Percentiles rank a stretch among this genome's conserved stretches.
phyloP scores from a whole-genome alignment of 805 yeast genomes.

The Scheffersomyces stipitis region DNA sequence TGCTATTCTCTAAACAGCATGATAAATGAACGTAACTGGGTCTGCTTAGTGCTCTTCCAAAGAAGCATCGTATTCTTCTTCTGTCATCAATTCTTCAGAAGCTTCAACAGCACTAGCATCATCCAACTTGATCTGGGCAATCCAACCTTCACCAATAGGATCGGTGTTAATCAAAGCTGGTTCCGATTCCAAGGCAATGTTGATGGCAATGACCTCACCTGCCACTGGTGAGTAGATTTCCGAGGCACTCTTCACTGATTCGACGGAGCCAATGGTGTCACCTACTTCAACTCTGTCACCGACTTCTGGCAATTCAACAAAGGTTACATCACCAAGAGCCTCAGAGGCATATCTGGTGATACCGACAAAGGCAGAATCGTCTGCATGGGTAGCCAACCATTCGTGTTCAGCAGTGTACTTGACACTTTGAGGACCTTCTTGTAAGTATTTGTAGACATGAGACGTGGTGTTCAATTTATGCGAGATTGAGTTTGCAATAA shows the following conservation, averaged over 20 bases:
- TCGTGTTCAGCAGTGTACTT: slow-evolving; percentile 90
- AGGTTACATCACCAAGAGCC: slow-evolving; percentile 96
- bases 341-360: slow-evolving; percentile 94
- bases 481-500: slow-evolving; percentile 24
- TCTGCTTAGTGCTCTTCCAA: slow-evolving; percentile 48
- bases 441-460: slow-evolving; percentile 37
- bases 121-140: slow-evolving; percentile 68
- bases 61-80: slow-evolving; percentile 55
- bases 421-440: slow-evolving; percentile 46
- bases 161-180: slow-evolving; percentile 84
- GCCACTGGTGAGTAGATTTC: slow-evolving; percentile 88
- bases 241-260: slow-evolving; percentile 89
- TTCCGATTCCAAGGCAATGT: slow-evolving; percentile 59
- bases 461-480: slow-evolving; percentile 39
- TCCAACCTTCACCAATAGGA: slow-evolving; percentile 95
- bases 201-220: slow-evolving; percentile 74
- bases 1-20: too few relatives aligned
- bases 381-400: slow-evolving; percentile 86
- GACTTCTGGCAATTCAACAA: slow-evolving; percentile 81
- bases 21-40: too few relatives aligned
- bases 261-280: slow-evolving; percentile 89
- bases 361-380: slow-evolving; percentile 82
- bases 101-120: slow-evolving; percentile 36
- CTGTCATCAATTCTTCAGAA: slow-evolving; percentile 48
- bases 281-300: slow-evolving; percentile 64